Evolutionary conservation across 371 early-diverging fungal genomes (phyloP), one percentile per base, ranked within the genome.

Genomic region (Apophysomyces trapeziformis): DNA sequence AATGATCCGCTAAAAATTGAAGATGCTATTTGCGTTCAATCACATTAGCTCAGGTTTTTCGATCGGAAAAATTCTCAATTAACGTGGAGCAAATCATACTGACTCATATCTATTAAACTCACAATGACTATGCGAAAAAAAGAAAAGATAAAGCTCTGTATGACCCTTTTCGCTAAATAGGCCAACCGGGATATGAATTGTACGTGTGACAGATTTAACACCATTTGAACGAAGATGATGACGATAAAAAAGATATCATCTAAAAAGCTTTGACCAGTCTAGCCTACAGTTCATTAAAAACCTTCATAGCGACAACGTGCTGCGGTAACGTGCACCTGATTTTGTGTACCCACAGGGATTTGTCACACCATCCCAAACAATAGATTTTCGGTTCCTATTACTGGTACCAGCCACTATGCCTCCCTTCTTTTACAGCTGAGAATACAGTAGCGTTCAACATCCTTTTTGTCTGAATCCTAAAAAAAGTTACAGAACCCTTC

Each of bases 271-370:
- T 50, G 54, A 21, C 21, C 54, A 50, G 21, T 50, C 21, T 32
- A 50, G 41, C 41, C 13, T 41, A 50, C 21, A 50, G 21, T 50
- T 14, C 7, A 21, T 50, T 21, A 9, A n/a, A 50, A 9, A 26
- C 1, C 2, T 26, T 21, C 54, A 21, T 50, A 47, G 41, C 41
- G 2, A 50, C 54, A 50, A 50, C 54, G 54, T 50, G 54, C 54
- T 50, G 54, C 54, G 32, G 32, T 26, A 50, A 50, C 54, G 54
- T 50, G 54, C 54, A 50, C 54, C 54, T 50, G 21, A 50, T 50
- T 50, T 50, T 50, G 54, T 50, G 54, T 50, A 7, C 21, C 54
- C 54, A n/a, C 9, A 21, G 21, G 9, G 9, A 21, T 18, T 21
- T 50, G 54, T 50, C 54, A 50, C 54, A 50, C 54, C 54, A 50